Evolutionary conservation across 495 filamentous ascomycete species (phyloP), one percentile per base, ranked within the genome.

Genomic region (Tuber indicum): DNA sequence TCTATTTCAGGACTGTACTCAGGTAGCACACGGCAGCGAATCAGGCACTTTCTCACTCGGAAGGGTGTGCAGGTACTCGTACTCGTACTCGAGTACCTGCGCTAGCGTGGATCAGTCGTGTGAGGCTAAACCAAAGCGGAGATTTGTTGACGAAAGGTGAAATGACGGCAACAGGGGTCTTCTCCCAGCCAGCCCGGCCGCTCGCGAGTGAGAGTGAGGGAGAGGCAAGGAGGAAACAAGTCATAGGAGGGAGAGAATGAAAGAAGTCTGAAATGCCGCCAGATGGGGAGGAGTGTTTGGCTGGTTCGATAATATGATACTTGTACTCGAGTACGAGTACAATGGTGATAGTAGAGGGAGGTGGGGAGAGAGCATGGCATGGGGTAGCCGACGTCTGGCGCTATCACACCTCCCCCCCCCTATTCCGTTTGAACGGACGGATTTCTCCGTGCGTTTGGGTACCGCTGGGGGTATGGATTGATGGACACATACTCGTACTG

Each of bases 11-110:
- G 39, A 41, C 39, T 3, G 49, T 58, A 3, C 47, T 21, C 23
- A 8, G 7, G 7, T n/a, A n/a, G 21, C 49, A 58, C 21, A 9
- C 23, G 49, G 49, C 14, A 32, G 58, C 58, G 58, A 66, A 66
- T 66, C 58, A 66, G 58, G 58, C n/a, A 66, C 26, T 32, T 26
- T 66, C n/a, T n/a, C n/a, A n/a, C 49, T 10, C 1, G 49, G n/a
- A 12, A n/a, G 23, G 49, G 49, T 19, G 21, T 49, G 21, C 47
- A 21, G 12, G 45, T 52, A 6, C 21, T n/a, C n/a, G n/a, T n/a
- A n/a, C n/a, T n/a, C n/a, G n/a, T 1, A 41, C 39, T 41, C 39
- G 32, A 41, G 78, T 80, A 80, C 78, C 78, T 80, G 78, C 78
- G 78, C 72, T 80, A 80, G 78, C 77, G 76, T 44, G 73, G 46